Percentiles rank a stretch among this genome's conserved stretches.
Evolutionary conservation across 257 asterid species (phyloP).

Genomic region (Lavandula angustifolia): DNA sequence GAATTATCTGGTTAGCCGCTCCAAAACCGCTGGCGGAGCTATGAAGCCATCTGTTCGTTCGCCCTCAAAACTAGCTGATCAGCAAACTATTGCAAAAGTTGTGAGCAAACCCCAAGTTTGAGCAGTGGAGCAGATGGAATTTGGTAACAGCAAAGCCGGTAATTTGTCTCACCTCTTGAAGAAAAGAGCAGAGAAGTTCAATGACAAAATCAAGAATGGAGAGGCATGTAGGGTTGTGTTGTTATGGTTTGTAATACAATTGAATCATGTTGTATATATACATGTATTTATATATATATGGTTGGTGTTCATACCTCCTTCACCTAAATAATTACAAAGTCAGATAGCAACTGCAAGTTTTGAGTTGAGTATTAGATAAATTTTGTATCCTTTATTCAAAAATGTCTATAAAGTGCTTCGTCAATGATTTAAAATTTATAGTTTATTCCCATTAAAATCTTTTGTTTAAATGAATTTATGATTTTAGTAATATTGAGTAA

Average conservation of each 20-base stretch:
- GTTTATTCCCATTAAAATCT: neutral
- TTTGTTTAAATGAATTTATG: neutral
- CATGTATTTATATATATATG: neutral
- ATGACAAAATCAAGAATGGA: constrained; percentile 18
- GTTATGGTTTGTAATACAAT: neutral
- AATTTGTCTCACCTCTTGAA: constrained; percentile 9
- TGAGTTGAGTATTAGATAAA: no score
- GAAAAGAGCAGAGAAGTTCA: constrained; percentile 20
- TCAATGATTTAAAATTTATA: neutral
- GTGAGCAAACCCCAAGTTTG: constrained; percentile 7
- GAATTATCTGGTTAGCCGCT: constrained; percentile 54
- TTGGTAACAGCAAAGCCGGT: neutral
- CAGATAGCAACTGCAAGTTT: no score
- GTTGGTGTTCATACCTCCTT: no score
- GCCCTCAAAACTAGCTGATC: constrained; percentile 19
- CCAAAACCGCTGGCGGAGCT: constrained; percentile 36
- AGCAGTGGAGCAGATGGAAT: constrained; percentile 21
- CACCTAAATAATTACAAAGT: no score
- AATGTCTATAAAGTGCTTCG: neutral
- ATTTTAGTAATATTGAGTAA: neutral
- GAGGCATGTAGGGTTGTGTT: constrained; percentile 12
- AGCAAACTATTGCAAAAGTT: constrained; percentile 22
- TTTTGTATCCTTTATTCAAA: no score
- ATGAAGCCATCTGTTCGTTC: constrained; percentile 30
- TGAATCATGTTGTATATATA: constrained; percentile 21